These are phyloP conservation scores for Antarctomyces pellizariae DNA, from an alignment of 495 filamentous ascomycete genomes.

Conservation along the genomic window DNA sequence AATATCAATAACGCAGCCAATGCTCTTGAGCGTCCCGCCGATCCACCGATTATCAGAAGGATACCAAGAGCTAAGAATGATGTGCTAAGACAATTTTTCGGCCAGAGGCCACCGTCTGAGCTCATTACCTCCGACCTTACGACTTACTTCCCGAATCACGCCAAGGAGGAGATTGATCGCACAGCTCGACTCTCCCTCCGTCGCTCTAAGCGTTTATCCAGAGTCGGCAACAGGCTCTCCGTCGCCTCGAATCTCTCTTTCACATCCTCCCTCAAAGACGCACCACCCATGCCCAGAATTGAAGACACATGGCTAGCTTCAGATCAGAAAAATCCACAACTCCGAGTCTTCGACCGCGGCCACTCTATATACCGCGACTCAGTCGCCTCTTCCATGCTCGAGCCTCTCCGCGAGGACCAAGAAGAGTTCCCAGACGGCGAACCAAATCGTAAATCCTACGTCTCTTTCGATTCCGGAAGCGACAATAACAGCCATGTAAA, in stretches of 20 bases:
- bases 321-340: conserved; percentile 25
- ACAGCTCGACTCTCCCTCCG: conserved; percentile 80
- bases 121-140: conserved; percentile 88
- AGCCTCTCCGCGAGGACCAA: conserved; percentile 45
- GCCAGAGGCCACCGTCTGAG: conserved; percentile 81
- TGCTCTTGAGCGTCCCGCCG: conserved; percentile 31
- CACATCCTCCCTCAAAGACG: conserved; percentile 70
- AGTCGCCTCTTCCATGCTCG: conserved; percentile 65
- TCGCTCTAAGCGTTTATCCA: conserved; percentile 71
- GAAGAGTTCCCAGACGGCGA: conserved; percentile 70
- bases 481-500: conserved; percentile 34
- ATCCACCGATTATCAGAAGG: conserved; percentile 16
- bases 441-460: conserved; percentile 84
- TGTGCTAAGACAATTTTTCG: conserved; percentile 48
- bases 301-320: conserved; percentile 75
- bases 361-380: conserved; percentile 52
- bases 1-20: conserved; percentile 36
- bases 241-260: conserved; percentile 86
- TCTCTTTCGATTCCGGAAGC: conserved; percentile 75
- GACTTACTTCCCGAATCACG: conserved; percentile 92
- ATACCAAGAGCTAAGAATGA: conserved; percentile 17
- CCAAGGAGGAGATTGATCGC: conserved; percentile 75
- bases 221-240: conserved; percentile 73
- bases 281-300: conserved; percentile 86
- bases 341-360: conserved; percentile 22